phyloP scores from a whole-genome alignment of 1,284 basidiomycete species.

The Pascua guehoae region DNA sequence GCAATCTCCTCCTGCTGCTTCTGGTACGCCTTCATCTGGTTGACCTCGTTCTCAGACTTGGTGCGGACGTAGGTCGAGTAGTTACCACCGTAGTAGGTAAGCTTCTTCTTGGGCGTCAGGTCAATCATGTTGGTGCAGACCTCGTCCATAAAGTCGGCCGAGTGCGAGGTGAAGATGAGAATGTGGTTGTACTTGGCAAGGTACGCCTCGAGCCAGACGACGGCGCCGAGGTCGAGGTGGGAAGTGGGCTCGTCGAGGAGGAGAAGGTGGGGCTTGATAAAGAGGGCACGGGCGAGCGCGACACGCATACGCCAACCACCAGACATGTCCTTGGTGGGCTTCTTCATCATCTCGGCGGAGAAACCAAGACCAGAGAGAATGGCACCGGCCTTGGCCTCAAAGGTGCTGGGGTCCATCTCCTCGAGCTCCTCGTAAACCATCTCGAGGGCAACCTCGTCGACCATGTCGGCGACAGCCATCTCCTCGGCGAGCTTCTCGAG shows the following conservation, averaged over 20 bases:
- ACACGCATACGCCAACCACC: constrained; percentile 99
- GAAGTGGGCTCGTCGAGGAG: constrained; percentile 72
- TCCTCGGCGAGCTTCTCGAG: constrained; percentile 95
- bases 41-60: constrained; percentile 94
- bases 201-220: constrained; percentile 98
- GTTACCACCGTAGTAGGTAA: constrained; percentile 93
- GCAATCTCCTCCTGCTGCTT: constrained; percentile 98
- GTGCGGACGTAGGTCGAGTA: constrained; percentile 95
- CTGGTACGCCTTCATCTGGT: constrained; percentile 97
- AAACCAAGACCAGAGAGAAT: constrained; percentile 98
- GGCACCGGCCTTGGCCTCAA: constrained; percentile 91
- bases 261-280: constrained; percentile 92
- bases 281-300: constrained; percentile 89
- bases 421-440: constrained; percentile 93
- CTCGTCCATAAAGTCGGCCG: constrained; percentile 97
- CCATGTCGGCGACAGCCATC: constrained; percentile 78
- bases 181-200: constrained; percentile 98
- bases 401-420: constrained; percentile 91
- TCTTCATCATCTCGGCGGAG: constrained; percentile 85
- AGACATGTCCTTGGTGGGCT: constrained; percentile 96
- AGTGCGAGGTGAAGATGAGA: constrained; percentile 76
- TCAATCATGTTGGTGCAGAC: constrained; percentile 99
- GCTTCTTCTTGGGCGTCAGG: constrained; percentile 60
- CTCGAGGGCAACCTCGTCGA: constrained; percentile 84
- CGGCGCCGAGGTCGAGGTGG: constrained; percentile 85